Base-by-base conservation (phyloP, 1,139 yeast genomes). In the Yamadazyma taylorii region DNA sequence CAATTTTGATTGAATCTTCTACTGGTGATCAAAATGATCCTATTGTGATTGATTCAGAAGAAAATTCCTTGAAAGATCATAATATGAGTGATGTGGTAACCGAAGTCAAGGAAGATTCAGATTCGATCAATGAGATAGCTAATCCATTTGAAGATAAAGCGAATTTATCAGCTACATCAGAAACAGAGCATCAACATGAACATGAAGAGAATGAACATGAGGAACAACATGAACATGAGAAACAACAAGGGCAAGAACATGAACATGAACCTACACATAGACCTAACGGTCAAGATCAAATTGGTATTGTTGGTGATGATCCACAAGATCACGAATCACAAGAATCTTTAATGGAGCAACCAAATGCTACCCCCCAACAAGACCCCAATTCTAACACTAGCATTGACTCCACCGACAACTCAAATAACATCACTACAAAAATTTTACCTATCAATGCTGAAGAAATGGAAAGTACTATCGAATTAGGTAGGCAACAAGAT, bases 401-500 rank as follows among this genome's bases (percentile, higher is more conserved):
- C n/a, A n/a, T n/a, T n/a, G n/a, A n/a, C n/a, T n/a, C n/a, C n/a
- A n/a, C n/a, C n/a, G n/a, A n/a, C 21, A 8, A 19, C 5, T 19
- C 21, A 10, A 13, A 34, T 7, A 17, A 17, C n/a, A 31, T 36
- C 1, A 30, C 26, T 6, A 45, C 57, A 2, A 50, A 51, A 34
- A 45, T 66, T 3, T 48, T 69, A 27, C 63, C 69, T 26, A 81
- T 83, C 8, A 73, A 79, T 41, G 60, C 76, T 2, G 84, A 79
- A 42, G 87, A 82, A 52, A 73, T 83, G 59, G 87, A 79, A 41
- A 77, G 81, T 47, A 81, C 92, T 0, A 70, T 83, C 35, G 92
- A 84, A 48, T 74, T 86, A 45, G 96, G 96, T 3, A 74, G 95
- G 48, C 98, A 92, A 58, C 98, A 92, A 58, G 98, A 92, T 66